Evolutionary conservation across 2,329 filamentous ascomycete genomes (phyloP).

Genomic region (Aaosphaeria arxii): DNA sequence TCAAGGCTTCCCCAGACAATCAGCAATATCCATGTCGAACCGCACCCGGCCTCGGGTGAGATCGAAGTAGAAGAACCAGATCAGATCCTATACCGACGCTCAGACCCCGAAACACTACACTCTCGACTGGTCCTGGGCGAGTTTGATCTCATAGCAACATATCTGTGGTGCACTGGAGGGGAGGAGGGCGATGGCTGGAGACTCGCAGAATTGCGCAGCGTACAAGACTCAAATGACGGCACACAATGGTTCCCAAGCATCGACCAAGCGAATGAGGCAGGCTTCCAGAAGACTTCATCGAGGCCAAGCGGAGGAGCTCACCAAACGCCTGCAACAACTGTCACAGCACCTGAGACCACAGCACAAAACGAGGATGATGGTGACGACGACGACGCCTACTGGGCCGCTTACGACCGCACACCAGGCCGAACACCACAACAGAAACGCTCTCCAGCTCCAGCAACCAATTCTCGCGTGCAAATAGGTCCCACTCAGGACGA

Average conservation of each 20-base stretch:
- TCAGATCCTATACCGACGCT: constrained; percentile 60
- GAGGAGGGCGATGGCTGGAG: constrained; percentile 67
- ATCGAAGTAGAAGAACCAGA: constrained; percentile 71
- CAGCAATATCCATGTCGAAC: constrained; percentile 64
- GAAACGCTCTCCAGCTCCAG: constrained; percentile 62
- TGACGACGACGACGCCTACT: constrained; percentile 75
- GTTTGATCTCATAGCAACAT: constrained; percentile 61
- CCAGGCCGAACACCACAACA: constrained; percentile 46
- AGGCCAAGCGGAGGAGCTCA: constrained; percentile 14
- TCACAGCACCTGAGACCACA: constrained; percentile 11
- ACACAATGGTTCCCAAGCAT: constrained; percentile 58
- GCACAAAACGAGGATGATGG: constrained; percentile 47
- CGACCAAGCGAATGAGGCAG: constrained; percentile 58
- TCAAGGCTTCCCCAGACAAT: constrained; percentile 61
- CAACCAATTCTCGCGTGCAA: constrained; percentile 34
- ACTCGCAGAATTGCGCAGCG: constrained; percentile 66
- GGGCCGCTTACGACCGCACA: constrained; percentile 74
- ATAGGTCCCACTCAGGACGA: constrained; percentile 47
- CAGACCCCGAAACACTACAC: constrained; percentile 74
- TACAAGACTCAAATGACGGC: constrained; percentile 55
- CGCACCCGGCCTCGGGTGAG: constrained; percentile 78
- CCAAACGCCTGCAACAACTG: constrained; percentile 3
- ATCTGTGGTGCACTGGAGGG: constrained; percentile 68
- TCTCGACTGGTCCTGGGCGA: constrained; percentile 61
- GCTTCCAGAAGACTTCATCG: constrained; percentile 26